These are phyloP conservation scores for Aspergillus sclerotioniger DNA, from an alignment of 495 filamentous ascomycete genomes.

Conservation along the genomic window DNA sequence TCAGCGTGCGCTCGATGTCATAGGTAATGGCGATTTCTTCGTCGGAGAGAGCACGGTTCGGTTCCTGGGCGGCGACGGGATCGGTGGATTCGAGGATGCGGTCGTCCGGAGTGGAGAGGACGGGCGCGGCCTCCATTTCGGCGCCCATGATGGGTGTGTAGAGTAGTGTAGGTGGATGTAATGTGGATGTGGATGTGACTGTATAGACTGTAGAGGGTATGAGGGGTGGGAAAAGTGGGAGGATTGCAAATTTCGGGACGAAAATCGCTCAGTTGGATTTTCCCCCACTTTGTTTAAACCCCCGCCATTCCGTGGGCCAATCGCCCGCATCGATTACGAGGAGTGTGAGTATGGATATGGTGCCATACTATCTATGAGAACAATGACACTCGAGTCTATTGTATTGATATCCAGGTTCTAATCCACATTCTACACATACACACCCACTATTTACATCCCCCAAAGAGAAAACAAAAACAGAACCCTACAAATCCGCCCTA, in stretches of 20 bases:
- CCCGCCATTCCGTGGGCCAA: conserved; percentile 33
- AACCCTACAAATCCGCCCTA: conserved; percentile 51
- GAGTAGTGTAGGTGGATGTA: too few relatives aligned
- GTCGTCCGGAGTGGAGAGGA: conserved; percentile 84
- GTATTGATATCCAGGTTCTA: conserved; percentile 4
- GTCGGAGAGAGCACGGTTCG: conserved; percentile 49
- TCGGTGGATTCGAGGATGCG: conserved; percentile 64
- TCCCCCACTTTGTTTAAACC: conserved; percentile 34
- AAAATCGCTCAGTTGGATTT: conserved; percentile 13
- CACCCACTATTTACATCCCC: not conserved
- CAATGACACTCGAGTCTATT: not conserved
- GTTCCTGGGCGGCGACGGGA: conserved; percentile 31
- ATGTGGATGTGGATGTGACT: conserved; percentile 1
- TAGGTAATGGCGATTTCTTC: conserved; percentile 76
- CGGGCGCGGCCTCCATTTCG: conserved; percentile 57
- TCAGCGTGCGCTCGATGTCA: conserved; percentile 79
- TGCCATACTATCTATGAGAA: not conserved
- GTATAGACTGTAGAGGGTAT: conserved; percentile 1
- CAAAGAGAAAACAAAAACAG: too few relatives aligned
- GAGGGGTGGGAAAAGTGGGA: not conserved
- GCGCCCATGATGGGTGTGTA: conserved; percentile 27
- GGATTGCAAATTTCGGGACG: not conserved
- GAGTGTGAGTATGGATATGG: not conserved
- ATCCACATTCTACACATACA: conserved; percentile 8
- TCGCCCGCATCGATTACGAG: conserved; percentile 20